Base-by-base conservation (phyloP, 2,329 filamentous ascomycete species). In the Paraconiothyrium sp. region DNA sequence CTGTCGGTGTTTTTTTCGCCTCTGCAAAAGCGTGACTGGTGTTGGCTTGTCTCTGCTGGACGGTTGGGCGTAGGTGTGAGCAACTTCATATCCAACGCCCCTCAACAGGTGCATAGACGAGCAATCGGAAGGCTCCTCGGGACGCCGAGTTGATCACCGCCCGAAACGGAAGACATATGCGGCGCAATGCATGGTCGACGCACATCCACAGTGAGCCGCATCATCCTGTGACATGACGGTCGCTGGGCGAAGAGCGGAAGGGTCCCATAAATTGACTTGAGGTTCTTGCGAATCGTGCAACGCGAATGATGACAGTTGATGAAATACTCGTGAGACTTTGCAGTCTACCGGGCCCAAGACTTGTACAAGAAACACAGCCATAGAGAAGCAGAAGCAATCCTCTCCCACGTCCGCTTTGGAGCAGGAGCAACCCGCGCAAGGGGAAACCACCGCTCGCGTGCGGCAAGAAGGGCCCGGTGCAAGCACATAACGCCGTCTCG, bases 61-160 rank as follows among this genome's bases (percentile, higher is more conserved):
- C 27, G 27, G 4, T 30, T 30, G 27, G 27, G 27, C 27, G 27
- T 30, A 6, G 4, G 6, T 30, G 27, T 30, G 27, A 30, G 27
- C 27, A 30, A 30, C 6, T 30, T 30, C 27, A 30, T 30, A 30
- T 30, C 27, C 4, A 30, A 6, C 6, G 27, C 4, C 27, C 20
- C 49, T 52, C 48, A 35, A 20, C 35, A 16, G 35, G 49, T 32
- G 30, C 34, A 52, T 52, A 20, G 16, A 20, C 16, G 27, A 37
- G 48, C 52, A 61, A 49, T 66, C 55, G 59, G 60, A 43, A 62
- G 39, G 27, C 11, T 22, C 13, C 27, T 35, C 54, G 35, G 52
- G 41, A 51, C 24, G 50, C n/a, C 32, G 50, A 41, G 64, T 22
- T 41, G 59, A 64, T 66, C 61, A 35, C 57, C 62, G 52, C 57